Evolutionary conservation across 305 asterid genomes (phyloP).

Genomic region (Lippia alba): DNA sequence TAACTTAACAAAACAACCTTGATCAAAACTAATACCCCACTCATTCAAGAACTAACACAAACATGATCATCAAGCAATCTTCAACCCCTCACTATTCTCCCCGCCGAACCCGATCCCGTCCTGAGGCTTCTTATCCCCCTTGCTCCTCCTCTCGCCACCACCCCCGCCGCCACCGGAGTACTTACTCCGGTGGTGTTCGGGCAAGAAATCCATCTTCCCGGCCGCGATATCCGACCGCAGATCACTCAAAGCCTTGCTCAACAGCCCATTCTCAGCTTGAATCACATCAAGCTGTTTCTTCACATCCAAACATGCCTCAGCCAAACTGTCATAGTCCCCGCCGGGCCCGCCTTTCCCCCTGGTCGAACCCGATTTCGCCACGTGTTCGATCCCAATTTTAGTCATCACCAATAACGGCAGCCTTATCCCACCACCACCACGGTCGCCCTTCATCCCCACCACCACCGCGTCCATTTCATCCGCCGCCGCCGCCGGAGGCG

Average conservation of each 20-base stretch:
- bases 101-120: constrained; percentile 36
- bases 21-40: constrained; percentile 25
- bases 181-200: constrained; percentile 35
- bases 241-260: constrained; percentile 69
- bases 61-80: constrained; percentile 28
- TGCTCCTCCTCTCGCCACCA: constrained; percentile 36
- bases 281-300: constrained; percentile 70
- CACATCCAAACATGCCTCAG: constrained; percentile 72
- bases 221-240: constrained; percentile 65
- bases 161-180: constrained; percentile 32
- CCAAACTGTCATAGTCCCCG: constrained; percentile 47
- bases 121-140: constrained; percentile 24
- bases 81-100: constrained; percentile 42
- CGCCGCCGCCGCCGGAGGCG: constrained; percentile 41
- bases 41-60: constrained; percentile 15
- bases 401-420: constrained; percentile 78
- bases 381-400: constrained; percentile 82
- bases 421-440: constrained; percentile 43
- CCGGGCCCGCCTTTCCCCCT: constrained; percentile 39
- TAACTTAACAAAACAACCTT: constrained; percentile 13
- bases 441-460: constrained; percentile 45
- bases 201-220: constrained; percentile 49
- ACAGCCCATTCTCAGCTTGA: constrained; percentile 72
- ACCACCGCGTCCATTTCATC: constrained; percentile 54
- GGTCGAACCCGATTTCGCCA: constrained; percentile 41